Evolutionary conservation across 2,329 filamentous ascomycete genomes (phyloP).

Genomic region (Stylonectria norvegica): DNA sequence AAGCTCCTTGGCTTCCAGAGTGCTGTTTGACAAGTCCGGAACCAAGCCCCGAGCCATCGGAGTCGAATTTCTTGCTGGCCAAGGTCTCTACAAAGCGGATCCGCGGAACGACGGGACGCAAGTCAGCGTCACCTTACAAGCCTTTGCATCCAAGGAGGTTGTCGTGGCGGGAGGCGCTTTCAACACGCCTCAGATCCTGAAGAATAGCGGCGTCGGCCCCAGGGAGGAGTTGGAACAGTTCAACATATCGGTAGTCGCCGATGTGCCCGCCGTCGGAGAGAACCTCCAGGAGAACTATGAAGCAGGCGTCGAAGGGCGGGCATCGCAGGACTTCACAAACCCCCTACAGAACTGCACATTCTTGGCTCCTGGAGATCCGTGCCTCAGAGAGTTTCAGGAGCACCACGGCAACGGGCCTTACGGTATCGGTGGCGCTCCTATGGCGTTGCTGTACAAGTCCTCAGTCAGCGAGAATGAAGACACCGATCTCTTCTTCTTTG

Average conservation of each 20-base stretch:
- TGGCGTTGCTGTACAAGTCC: conserved; percentile 40
- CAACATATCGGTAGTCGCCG: conserved; percentile 29
- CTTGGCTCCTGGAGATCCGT: conserved; percentile 16
- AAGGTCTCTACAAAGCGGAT: conserved; percentile 23
- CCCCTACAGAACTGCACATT: conserved; percentile 20
- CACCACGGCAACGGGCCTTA: conserved; percentile 29
- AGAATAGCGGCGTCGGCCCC: conserved; percentile 40
- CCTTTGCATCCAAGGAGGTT: conserved; percentile 32
- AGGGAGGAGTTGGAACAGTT: conserved; percentile 27
- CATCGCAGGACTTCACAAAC: conserved; percentile 16
- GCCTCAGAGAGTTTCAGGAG: conserved; percentile 14
- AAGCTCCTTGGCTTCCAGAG: conserved; percentile 28
- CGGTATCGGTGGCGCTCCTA: conserved; percentile 50
- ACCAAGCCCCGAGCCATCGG: conserved; percentile 31
- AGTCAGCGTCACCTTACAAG: conserved; percentile 2
- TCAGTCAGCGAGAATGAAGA: conserved; percentile 32
- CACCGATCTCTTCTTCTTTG: conserved; percentile 52
- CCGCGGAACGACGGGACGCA: conserved; percentile 18
- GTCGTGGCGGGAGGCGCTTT: conserved; percentile 49
- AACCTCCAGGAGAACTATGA: conserved; percentile 57
- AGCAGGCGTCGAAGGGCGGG: conserved; percentile 20
- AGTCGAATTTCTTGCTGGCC: conserved; percentile 30
- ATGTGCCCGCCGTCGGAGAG: conserved; percentile 53
- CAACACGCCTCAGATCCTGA: conserved; percentile 49
- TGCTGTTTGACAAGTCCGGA: conserved; percentile 33